Evolutionary conservation across 371 early-diverging fungal genomes (phyloP), one percentile per base, ranked within the genome.

Genomic region (Mortierella sp.): DNA sequence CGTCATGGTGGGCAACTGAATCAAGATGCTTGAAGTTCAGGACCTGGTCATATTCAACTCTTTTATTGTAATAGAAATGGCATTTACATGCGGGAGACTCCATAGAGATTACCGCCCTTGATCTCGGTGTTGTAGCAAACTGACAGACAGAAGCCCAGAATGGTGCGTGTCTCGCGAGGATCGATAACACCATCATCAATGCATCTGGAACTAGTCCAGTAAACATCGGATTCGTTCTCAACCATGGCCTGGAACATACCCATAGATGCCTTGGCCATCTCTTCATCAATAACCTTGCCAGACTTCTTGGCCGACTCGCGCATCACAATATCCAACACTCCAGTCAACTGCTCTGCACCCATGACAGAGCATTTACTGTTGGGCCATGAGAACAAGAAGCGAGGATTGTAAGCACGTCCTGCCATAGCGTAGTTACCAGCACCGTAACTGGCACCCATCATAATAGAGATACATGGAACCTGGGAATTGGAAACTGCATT

Each of bases 401-500:
- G 80, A 7, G 93, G 93, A 35, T 90, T 88, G 75, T 93, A 93
- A 19, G 92, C 90, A 17, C 93, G 86, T 31, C 93, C 93, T 58
- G 88, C 85, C 93, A 93, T 93, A 61, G 93, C 93, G 75, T 93
- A 93, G 80, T 93, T 93, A n/a, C 93, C 93, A 4, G 93, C 93
- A 60, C 93, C 93, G 59, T 92, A 93, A 68, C 89, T 89, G 34
- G 92, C 92, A 5, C 93, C 93, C 87, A 93, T 91, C 73, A 93
- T 86, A 59, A 93, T 88, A 8, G 93, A 90, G 54, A 93, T 92
- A 35, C 91, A 89, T 19, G 93, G 93, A 5, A 93, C 93, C 40
- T 84, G 76, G 2, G 89, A 88, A 69, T 93, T 93, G 60, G 91
- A 88, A 13, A 93, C 90, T 23, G 93, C 93, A 75, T 92, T 93